A percentile compares a stretch with the other conserved stretches of the same genome.
Evolutionary conservation across 139 green algal genomes (phyloP).

Genomic region (Tetratostichococcus sp.): DNA sequence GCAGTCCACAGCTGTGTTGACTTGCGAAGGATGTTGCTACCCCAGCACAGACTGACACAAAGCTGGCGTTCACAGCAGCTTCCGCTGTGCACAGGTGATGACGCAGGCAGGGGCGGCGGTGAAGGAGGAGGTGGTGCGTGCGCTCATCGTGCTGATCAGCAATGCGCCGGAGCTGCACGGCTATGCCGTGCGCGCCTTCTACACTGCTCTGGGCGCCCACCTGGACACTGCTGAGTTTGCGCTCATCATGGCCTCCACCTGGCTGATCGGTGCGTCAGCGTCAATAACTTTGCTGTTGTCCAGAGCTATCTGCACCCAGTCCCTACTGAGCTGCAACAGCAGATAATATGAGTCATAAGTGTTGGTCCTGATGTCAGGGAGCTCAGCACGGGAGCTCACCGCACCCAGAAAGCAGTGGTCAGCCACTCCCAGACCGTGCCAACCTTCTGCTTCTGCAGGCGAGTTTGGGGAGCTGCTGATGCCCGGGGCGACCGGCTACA

Average conservation of each 20-base stretch:
- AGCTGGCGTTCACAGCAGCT: no score
- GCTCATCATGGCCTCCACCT: constrained; percentile 62
- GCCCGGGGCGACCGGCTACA: constrained; percentile 16
- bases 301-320: no score
- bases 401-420: no score
- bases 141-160: constrained; percentile 81
- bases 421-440: no score
- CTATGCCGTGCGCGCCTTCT: constrained; percentile 60
- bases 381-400: no score
- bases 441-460: constrained; percentile 15
- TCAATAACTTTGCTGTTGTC: no score
- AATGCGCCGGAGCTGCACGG: constrained; percentile 84
- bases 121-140: constrained; percentile 77
- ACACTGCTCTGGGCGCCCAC: constrained; percentile 31
- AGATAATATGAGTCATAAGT: no score
- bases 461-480: constrained; percentile 88
- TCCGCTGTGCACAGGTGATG: constrained; percentile 74
- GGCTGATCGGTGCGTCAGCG: constrained; percentile 85
- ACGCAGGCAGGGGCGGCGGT: constrained; percentile 69
- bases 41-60: no score
- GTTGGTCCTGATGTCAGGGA: no score
- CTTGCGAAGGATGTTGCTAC: no score
- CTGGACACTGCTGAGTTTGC: constrained; percentile 14
- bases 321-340: no score
- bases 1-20: no score